phyloP scores from a whole-genome alignment of 2,329 filamentous ascomycete genomes.

The Fusarium sp. region DNA sequence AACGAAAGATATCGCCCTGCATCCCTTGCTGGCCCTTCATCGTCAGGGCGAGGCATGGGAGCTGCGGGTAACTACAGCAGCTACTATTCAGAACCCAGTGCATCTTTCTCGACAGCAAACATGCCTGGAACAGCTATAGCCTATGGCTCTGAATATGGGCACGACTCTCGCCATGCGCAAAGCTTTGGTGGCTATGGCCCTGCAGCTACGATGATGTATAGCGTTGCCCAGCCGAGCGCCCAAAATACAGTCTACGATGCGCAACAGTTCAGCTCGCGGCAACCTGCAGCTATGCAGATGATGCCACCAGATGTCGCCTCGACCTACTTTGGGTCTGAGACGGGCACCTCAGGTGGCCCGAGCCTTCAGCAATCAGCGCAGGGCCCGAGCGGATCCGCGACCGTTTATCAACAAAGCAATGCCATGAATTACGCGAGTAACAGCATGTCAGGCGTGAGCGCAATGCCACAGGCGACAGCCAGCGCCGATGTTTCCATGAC shows the following conservation, averaged over 20 bases:
- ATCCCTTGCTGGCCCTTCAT: constrained; percentile 61
- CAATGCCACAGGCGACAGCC: constrained; percentile 54
- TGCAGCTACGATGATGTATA: constrained; percentile 78
- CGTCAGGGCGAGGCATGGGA: constrained; percentile 63
- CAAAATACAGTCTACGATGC: constrained; percentile 79
- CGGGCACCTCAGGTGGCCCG: constrained; percentile 63
- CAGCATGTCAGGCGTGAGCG: constrained; percentile 59
- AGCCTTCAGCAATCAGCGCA: constrained; percentile 62
- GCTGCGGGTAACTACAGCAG: constrained; percentile 66
- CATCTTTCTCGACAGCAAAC: constrained; percentile 64
- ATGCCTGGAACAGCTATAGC: constrained; percentile 66
- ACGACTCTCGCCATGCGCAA: constrained; percentile 68
- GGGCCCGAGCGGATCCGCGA: constrained; percentile 60
- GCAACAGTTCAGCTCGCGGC: constrained; percentile 79
- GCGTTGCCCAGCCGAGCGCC: constrained; percentile 72
- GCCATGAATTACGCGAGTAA: constrained; percentile 62
- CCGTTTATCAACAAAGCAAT: constrained; percentile 75
- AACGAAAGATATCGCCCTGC: constrained; percentile 61
- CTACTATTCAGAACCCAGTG: constrained; percentile 67
- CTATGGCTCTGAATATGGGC: constrained; percentile 74
- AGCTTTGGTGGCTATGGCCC: constrained; percentile 69
- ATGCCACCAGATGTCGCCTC: constrained; percentile 62
- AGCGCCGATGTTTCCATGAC: constrained; percentile 59
- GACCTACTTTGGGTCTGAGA: constrained; percentile 73
- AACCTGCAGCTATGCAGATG: constrained; percentile 82